Percentiles rank a stretch among this genome's conserved stretches.
These are phyloP conservation scores for Penicillium sp. DNA, from an alignment of 2,329 filamentous ascomycete genomes.

Conservation along the genomic window DNA sequence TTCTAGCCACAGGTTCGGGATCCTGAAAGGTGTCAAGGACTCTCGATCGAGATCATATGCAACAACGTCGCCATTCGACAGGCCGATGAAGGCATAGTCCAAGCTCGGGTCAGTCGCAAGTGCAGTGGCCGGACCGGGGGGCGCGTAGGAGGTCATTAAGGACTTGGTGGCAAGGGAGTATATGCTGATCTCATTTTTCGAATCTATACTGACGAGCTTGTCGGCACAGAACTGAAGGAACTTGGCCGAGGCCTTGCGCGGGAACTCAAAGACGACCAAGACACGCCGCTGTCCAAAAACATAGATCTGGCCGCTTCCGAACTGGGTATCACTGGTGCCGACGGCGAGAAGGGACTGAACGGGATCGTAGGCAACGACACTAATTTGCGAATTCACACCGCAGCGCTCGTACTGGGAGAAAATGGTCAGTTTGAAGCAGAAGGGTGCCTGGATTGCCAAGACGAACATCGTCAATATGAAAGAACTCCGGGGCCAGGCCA, in stretches of 20 bases:
- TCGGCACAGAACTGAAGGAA: conserved; percentile 79
- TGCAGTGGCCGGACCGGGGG: conserved; percentile 68
- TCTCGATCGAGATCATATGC: conserved; percentile 91
- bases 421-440: conserved; percentile 10
- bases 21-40: conserved; percentile 66
- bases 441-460: conserved; percentile 27
- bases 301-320: conserved; percentile 81
- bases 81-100: conserved; percentile 85
- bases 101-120: conserved; percentile 81
- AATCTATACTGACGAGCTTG: conserved; percentile 77
- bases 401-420: conserved; percentile 58
- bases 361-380: conserved; percentile 83
- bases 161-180: conserved; percentile 71
- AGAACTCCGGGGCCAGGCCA: conserved; percentile 69
- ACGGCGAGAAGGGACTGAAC: conserved; percentile 89
- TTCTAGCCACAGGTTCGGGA: conserved; percentile 82
- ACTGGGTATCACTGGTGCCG: conserved; percentile 81
- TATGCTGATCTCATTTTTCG: conserved; percentile 75
- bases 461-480: conserved; percentile 72
- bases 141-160: conserved; percentile 63
- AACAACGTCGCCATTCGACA: conserved; percentile 75
- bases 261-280: conserved; percentile 65
- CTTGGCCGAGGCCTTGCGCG: conserved; percentile 67
- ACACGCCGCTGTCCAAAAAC: conserved; percentile 80
- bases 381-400: conserved; percentile 71